Conservation (phyloP, 441 rosid genomes). For the Mallotus japonicus region DNA sequence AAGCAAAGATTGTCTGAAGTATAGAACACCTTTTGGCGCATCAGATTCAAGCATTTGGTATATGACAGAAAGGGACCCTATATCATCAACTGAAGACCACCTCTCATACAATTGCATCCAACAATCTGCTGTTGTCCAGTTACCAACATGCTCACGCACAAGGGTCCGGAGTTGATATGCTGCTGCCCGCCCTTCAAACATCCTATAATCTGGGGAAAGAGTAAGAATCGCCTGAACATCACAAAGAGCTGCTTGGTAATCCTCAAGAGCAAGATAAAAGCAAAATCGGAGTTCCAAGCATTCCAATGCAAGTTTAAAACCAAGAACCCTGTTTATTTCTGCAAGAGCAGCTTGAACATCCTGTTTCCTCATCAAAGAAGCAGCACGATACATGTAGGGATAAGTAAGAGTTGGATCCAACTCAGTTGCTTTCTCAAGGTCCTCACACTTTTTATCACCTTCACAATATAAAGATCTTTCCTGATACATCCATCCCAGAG, state of each 20-base stretch:
- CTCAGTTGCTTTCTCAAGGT: constrained; percentile 81
- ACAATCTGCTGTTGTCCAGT: constrained; percentile 96
- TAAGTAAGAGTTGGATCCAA: constrained; percentile 88
- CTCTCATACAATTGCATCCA: constrained; percentile 95
- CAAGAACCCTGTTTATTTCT: constrained; percentile 82
- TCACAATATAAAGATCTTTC: constrained; percentile 91
- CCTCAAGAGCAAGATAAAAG: constrained; percentile 84
- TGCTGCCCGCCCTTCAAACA: constrained; percentile 93
- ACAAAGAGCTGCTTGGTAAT: constrained; percentile 75
- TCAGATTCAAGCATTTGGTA: constrained; percentile 99
- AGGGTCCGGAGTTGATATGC: constrained; percentile 80
- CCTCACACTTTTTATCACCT: constrained; percentile 70
- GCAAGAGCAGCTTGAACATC: constrained; percentile 74
- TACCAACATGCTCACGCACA: constrained; percentile 84
- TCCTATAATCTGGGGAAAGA: constrained; percentile 74
- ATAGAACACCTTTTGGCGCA: constrained; percentile 83
- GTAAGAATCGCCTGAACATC: constrained; percentile 97
- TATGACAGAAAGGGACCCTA: constrained; percentile 95
- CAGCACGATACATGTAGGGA: constrained; percentile 94
- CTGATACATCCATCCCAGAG: constrained; percentile 94
- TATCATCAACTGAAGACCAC: constrained; percentile 97
- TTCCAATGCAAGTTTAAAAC: constrained; percentile 88
- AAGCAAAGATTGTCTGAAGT: constrained; percentile 93
- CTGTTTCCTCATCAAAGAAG: constrained; percentile 73
- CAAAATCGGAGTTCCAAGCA: constrained; percentile 96